Evolutionary conservation across 2,329 filamentous ascomycete genomes (phyloP), one percentile per base, ranked within the genome.

Genomic region (Pseudovirgaria hyperparasitica): DNA sequence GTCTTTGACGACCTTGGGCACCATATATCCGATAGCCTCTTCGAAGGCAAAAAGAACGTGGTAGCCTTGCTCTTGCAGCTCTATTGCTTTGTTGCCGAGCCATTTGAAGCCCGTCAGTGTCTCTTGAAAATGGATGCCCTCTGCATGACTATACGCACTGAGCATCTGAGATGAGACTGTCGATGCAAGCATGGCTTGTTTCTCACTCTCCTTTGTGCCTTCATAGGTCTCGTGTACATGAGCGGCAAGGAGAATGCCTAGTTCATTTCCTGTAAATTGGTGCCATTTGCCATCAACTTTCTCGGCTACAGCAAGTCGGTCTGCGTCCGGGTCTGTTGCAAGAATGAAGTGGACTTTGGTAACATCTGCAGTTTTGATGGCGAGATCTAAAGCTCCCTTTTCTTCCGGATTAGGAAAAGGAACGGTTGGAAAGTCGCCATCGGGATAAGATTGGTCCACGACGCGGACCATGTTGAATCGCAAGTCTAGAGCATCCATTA

Each of bases 81-180:
- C 52, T 11, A 63, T 60, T 2, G 70, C 67, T 23, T 66, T 58
- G 35, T 75, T 76, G 3, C 70, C 72, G 35, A 77, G 63, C 72
- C 72, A 77, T 45, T 77, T 77, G 54, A 77, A 77, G 2, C 72
- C 72, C 0, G 72, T 77, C 16, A 77, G 50, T 0, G 72, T 75
- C 40, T 76, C 72, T 31, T 61, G 56, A 41, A 69, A 73, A 26
- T 63, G 53, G 35, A 75, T 67, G 2, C 65, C 66, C 45, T 67
- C 64, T 12, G 59, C 52, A 16, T 53, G 42, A 1, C 70, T 70
- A 52, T 76, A 66, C 15, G 60, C 60, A 8, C 60, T 54, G 2
- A 77, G 58, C 69, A 76, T 76, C n/a, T 65, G 59, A 0, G 67
- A 72, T 2, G 70, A 75, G 2, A 77, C 72, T 1, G 72, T 69